Evolutionary conservation across 2,329 filamentous ascomycete genomes (phyloP).

Genomic region (Colletotrichum musicola): DNA sequence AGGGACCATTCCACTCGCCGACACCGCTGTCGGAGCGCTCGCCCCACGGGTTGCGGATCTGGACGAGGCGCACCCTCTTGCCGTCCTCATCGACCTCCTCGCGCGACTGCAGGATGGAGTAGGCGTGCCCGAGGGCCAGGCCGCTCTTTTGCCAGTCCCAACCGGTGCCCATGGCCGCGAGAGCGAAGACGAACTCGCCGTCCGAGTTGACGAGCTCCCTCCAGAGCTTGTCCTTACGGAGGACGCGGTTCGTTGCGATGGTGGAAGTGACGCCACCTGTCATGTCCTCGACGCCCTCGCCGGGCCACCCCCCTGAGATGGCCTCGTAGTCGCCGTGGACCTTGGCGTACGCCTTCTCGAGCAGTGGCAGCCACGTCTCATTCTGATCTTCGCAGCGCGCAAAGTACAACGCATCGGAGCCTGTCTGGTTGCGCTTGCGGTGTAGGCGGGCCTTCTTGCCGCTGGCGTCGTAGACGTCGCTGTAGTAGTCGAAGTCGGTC

Average conservation of each 20-base stretch:
- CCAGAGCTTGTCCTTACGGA: constrained; percentile 79
- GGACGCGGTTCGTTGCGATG: constrained; percentile 67
- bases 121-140: constrained; percentile 61
- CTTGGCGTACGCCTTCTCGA: constrained; percentile 84
- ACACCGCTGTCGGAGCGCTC: constrained; percentile 56
- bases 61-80: constrained; percentile 54
- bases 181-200: constrained; percentile 73
- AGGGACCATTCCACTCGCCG: constrained; percentile 78
- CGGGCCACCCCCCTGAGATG: constrained; percentile 76
- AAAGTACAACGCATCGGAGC: constrained; percentile 77
- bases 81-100: constrained; percentile 59
- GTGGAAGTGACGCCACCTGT: constrained; percentile 69
- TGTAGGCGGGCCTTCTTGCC: constrained; percentile 71
- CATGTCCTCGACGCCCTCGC: constrained; percentile 62
- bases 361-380: constrained; percentile 80
- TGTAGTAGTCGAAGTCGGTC: constrained; percentile 41
- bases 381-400: constrained; percentile 76
- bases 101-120: constrained; percentile 62
- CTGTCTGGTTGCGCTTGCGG: constrained; percentile 73
- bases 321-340: constrained; percentile 78
- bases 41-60: constrained; percentile 78
- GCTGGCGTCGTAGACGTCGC: constrained; percentile 53
- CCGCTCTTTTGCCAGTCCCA: constrained; percentile 52
- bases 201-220: constrained; percentile 75
- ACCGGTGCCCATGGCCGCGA: constrained; percentile 50